Percentiles rank a stretch among this genome's conserved stretches.
phyloP scores from a whole-genome alignment of 306 rosid species.

The Carpinus fangiana region DNA sequence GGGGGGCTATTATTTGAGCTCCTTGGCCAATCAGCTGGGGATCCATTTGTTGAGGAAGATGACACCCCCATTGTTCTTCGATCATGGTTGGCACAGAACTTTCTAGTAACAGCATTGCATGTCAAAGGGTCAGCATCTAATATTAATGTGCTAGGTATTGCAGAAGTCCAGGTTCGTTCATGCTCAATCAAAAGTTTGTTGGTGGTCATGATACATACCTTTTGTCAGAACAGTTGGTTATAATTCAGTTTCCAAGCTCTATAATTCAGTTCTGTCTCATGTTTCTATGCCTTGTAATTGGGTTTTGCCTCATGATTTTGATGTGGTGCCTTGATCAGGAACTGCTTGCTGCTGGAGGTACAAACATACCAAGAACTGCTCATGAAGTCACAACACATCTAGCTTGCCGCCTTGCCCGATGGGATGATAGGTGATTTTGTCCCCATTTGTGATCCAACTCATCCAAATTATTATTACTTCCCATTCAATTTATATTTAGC shows the following conservation, averaged over 20 bases:
- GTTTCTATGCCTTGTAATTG: not conserved
- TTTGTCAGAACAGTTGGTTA: not conserved
- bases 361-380: slow-evolving; percentile 49
- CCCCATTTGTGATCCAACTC: slow-evolving; percentile 15
- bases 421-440: slow-evolving; percentile 62
- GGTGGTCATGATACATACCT: not conserved
- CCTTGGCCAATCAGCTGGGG: slow-evolving; percentile 89
- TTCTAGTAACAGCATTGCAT: slow-evolving; percentile 81
- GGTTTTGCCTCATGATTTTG: slow-evolving; percentile 9
- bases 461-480: not conserved
- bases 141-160: slow-evolving; percentile 72
- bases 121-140: slow-evolving; percentile 49
- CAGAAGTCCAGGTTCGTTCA: slow-evolving; percentile 89
- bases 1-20: slow-evolving; percentile 95
- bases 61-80: slow-evolving; percentile 90
- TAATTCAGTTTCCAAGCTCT: not conserved
- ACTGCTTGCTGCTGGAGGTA: slow-evolving; percentile 78
- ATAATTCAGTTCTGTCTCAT: slow-evolving; percentile 10
- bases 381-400: slow-evolving; percentile 62
- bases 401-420: slow-evolving; percentile 59
- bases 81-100: slow-evolving; percentile 94
- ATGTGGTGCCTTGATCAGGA: slow-evolving; percentile 46
- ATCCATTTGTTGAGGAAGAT: slow-evolving; percentile 82
- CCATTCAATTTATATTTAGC: slow-evolving; percentile 1
- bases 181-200: slow-evolving; percentile 4